Percentiles rank a stretch among this genome's conserved stretches.
Conservation (phyloP, 129 eudicot species). For the Chrysanthemum seticuspe region DNA sequence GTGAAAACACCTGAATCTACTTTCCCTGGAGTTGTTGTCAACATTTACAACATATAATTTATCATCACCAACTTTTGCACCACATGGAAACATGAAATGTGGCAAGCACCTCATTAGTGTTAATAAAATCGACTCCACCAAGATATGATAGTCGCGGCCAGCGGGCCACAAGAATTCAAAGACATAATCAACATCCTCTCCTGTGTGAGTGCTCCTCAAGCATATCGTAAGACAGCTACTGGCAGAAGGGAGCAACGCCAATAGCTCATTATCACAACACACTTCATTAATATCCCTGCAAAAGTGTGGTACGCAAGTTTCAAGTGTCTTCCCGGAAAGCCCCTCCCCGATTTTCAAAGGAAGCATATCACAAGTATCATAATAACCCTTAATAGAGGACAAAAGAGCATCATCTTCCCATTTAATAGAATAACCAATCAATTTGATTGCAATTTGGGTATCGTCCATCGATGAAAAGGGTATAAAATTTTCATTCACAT, state of each 20-base stretch:
- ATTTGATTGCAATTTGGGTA: neutral
- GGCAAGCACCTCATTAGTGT: neutral
- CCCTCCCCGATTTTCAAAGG: neutral
- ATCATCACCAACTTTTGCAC: slow-evolving; percentile 2
- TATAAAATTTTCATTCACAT: too few species aligned
- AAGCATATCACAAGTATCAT: neutral
- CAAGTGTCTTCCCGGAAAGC: slow-evolving; percentile 5
- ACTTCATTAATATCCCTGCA: neutral
- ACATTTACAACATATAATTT: neutral
- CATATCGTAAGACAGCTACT: slow-evolving; percentile 12
- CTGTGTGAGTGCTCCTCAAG: slow-evolving; percentile 8
- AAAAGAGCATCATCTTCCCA: neutral
- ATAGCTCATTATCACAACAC: too few species aligned
- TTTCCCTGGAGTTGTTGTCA: neutral
- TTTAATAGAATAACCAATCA: neutral
- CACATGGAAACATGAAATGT: neutral
- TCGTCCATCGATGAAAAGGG: too few species aligned
- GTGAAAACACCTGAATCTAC: too few species aligned
- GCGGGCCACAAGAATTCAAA: slow-evolving; percentile 13
- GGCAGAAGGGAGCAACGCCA: neutral
- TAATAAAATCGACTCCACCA: neutral
- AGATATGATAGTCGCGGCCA: neutral
- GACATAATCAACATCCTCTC: neutral
- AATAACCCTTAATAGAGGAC: neutral
- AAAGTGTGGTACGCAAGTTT: neutral